These are phyloP conservation scores for Quercus bicolor DNA, from an alignment of 306 rosid genomes.

Conservation along the genomic window DNA sequence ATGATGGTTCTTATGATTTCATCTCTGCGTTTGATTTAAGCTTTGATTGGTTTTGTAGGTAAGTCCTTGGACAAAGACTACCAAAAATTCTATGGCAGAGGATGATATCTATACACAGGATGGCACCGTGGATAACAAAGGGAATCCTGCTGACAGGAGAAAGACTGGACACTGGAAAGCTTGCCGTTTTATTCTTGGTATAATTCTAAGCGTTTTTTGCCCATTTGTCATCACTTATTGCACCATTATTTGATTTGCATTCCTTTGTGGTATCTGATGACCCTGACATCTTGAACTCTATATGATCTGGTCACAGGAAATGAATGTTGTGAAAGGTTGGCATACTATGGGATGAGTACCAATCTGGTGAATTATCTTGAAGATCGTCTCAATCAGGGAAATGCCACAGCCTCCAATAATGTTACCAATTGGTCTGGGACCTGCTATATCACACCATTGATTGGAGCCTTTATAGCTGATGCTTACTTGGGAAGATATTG, in stretches of 20 bases:
- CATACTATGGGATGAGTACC: conserved; percentile 86
- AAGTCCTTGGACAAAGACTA: neutral
- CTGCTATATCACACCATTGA: conserved; percentile 74
- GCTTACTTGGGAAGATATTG: conserved; percentile 93
- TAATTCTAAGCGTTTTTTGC: neutral
- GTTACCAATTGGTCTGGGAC: conserved; percentile 88
- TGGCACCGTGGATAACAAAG: conserved; percentile 52
- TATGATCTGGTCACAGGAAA: conserved; percentile 45
- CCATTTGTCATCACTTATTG: neutral
- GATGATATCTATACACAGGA: conserved; percentile 59
- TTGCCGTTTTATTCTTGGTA: conserved; percentile 82
- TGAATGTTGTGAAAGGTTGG: conserved; percentile 88
- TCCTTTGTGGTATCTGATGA: neutral
- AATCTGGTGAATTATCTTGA: conserved; percentile 83
- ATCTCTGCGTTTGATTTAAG: neutral
- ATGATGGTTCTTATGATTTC: neutral
- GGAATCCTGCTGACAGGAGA: conserved; percentile 63
- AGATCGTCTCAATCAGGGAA: conserved; percentile 56
- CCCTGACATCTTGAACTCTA: conserved; percentile 8
- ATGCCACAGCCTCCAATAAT: conserved; percentile 54
- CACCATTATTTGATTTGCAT: neutral
- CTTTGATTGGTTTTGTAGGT: neutral
- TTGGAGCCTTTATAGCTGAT: conserved; percentile 94
- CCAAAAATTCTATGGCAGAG: conserved; percentile 36
- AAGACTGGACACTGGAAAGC: conserved; percentile 85